phyloP scores from a whole-genome alignment of 805 yeast genomes.

The Kodamaea jinghongensis region DNA sequence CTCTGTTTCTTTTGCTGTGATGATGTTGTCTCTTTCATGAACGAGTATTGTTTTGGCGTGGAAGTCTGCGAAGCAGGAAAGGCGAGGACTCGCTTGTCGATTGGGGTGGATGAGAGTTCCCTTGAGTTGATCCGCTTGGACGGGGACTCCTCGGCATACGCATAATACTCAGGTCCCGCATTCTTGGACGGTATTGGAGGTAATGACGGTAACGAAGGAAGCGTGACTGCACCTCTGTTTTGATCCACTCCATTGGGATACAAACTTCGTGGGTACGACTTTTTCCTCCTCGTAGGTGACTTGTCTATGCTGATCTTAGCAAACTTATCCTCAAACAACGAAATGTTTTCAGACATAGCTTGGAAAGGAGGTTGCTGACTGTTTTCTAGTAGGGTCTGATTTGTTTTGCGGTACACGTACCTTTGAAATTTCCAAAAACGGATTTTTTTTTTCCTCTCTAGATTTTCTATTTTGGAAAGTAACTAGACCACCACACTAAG shows the following conservation, averaged over 20 bases:
- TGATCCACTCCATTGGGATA: constrained; percentile 11
- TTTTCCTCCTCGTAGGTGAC: constrained; percentile 22
- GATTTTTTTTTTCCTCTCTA: too few species aligned
- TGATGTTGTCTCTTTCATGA: constrained; percentile 41
- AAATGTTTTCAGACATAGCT: constrained; percentile 7
- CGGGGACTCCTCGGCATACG: constrained; percentile 3
- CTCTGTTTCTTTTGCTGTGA: constrained; percentile 32
- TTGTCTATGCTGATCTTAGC: constrained; percentile 29
- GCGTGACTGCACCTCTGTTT: not conserved
- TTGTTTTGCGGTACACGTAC: too few species aligned
- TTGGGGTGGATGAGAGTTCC: constrained; percentile 3
- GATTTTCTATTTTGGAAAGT: too few species aligned
- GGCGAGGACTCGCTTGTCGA: constrained; percentile 15
- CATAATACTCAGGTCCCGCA: not conserved
- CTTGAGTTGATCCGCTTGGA: constrained; percentile 3
- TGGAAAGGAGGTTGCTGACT: not conserved
- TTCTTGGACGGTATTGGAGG: not conserved
- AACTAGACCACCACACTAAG: too few species aligned
- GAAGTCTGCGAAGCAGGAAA: constrained; percentile 17
- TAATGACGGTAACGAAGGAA: constrained; percentile 5
- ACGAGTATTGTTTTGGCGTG: constrained; percentile 28
- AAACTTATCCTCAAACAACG: constrained; percentile 26
- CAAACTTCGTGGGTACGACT: constrained; percentile 19
- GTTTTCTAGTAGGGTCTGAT: too few species aligned
- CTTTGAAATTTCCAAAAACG: too few species aligned